These are phyloP conservation scores for Zalaria obscura DNA, from an alignment of 2,329 filamentous ascomycete genomes.

Conservation along the genomic window DNA sequence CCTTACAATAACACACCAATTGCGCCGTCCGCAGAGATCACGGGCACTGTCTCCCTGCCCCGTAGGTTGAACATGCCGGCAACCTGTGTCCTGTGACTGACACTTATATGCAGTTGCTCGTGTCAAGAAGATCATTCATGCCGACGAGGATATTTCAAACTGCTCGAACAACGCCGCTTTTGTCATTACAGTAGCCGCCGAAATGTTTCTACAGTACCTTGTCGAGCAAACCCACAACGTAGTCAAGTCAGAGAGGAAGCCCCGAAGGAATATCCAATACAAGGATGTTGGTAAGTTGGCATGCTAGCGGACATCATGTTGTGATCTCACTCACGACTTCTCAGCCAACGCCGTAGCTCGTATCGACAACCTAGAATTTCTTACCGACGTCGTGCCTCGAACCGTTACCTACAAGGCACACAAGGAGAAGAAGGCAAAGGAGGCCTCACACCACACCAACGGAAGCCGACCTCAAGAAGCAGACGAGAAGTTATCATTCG, in stretches of 20 bases:
- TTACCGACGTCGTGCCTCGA: conserved; percentile 78
- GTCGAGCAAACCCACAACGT: conserved; percentile 74
- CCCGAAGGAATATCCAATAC: conserved; percentile 87
- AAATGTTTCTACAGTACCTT: conserved; percentile 92
- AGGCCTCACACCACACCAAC: conserved; percentile 3
- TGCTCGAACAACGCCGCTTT: conserved; percentile 93
- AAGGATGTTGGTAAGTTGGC: conserved; percentile 61
- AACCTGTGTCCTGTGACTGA: conserved; percentile 1
- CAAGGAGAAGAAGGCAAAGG: conserved; percentile 45
- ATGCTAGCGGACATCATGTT: too few species aligned
- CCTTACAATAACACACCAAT: conserved; percentile 83
- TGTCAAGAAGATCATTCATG: conserved; percentile 87
- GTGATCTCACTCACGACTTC: background rate
- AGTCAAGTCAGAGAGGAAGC: conserved; percentile 82
- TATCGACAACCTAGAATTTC: conserved; percentile 88
- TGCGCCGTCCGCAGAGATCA: conserved; percentile 64
- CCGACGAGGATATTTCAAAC: conserved; percentile 71
- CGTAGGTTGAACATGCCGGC: conserved; percentile 39
- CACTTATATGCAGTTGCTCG: conserved; percentile 56
- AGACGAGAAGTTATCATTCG: too few species aligned
- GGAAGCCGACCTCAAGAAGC: background rate
- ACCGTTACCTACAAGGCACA: conserved; percentile 69
- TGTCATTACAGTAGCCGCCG: conserved; percentile 81
- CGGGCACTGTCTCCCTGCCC: conserved; percentile 72
- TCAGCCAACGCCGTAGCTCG: conserved; percentile 71